A percentile compares a stretch with the other conserved stretches of the same genome.
phyloP scores from a whole-genome alignment of 1,284 basidiomycete species.

The Takashimella tepidaria region DNA sequence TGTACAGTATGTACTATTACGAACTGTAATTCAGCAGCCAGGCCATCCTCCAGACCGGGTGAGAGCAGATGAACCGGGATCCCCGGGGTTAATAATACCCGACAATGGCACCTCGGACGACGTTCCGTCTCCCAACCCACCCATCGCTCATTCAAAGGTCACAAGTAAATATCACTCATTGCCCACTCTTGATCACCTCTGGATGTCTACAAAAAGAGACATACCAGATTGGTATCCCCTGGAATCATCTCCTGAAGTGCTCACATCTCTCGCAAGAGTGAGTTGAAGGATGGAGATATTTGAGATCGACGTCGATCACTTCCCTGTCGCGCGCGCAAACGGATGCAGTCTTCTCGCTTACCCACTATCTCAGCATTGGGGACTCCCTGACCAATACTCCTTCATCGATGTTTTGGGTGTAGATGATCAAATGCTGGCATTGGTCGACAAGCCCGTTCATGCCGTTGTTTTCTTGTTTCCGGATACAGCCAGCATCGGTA shows the following conservation, averaged over 20 bases:
- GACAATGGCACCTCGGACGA: too few relatives aligned
- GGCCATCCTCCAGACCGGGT: too few relatives aligned
- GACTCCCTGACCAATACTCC: conserved; percentile 40
- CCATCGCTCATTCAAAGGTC: too few relatives aligned
- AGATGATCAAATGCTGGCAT: conserved; percentile 50
- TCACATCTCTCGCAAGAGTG: conserved; percentile 16
- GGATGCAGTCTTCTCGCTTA: background rate
- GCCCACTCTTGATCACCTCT: too few relatives aligned
- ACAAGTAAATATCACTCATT: too few relatives aligned
- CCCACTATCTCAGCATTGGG: conserved; percentile 23
- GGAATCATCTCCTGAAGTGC: conserved; percentile 17
- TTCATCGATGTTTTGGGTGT: conserved; percentile 53
- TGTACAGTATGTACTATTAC: too few relatives aligned
- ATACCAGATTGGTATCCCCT: conserved; percentile 16
- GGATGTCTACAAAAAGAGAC: too few relatives aligned
- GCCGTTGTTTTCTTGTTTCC: conserved; percentile 52
- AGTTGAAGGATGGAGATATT: background rate
- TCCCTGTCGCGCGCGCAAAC: background rate
- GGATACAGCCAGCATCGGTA: conserved; percentile 19
- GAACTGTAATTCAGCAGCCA: too few relatives aligned
- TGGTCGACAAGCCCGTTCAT: conserved; percentile 49
- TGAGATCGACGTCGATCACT: background rate
- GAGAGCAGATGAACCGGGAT: too few relatives aligned
- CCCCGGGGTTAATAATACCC: too few relatives aligned
- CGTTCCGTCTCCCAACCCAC: too few relatives aligned